These are phyloP conservation scores for Kwoniella dejecticola DNA, from an alignment of 768 basidiomycete genomes.

Conservation along the genomic window DNA sequence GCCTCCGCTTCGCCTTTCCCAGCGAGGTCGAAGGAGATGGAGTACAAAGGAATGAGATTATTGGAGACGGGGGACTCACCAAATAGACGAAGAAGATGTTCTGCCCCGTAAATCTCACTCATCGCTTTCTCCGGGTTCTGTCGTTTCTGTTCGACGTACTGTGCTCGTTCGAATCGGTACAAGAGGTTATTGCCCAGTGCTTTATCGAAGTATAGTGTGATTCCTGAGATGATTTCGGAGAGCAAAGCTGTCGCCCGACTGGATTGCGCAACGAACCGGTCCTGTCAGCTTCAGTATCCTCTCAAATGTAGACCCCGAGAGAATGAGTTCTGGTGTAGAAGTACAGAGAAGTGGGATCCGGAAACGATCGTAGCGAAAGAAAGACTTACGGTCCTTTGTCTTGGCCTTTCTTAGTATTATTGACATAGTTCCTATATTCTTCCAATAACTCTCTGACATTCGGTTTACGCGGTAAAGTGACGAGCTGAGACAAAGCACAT, in stretches of 20 bases:
- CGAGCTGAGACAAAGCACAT: constrained; percentile 63
- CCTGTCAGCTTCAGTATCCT: too few relatives aligned
- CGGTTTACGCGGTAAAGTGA: constrained; percentile 76
- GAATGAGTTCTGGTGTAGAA: too few relatives aligned
- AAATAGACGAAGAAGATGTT: constrained; percentile 87
- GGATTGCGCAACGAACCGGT: too few relatives aligned
- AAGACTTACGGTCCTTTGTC: constrained; percentile 44
- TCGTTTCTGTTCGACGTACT: constrained; percentile 79
- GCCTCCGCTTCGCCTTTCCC: too few relatives aligned
- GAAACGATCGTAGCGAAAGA: neutral
- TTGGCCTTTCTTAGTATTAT: constrained; percentile 41
- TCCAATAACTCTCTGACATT: constrained; percentile 74
- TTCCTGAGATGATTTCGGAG: constrained; percentile 78
- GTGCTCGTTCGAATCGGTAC: constrained; percentile 92
- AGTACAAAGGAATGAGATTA: too few relatives aligned
- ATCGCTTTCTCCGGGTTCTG: constrained; percentile 76
- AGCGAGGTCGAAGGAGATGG: too few relatives aligned
- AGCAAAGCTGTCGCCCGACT: constrained; percentile 71
- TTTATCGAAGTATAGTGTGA: constrained; percentile 90
- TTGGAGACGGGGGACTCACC: constrained; percentile 63
- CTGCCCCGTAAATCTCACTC: constrained; percentile 89
- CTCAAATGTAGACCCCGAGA: too few relatives aligned
- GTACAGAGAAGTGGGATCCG: too few relatives aligned
- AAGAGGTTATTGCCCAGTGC: constrained; percentile 79
- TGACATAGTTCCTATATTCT: constrained; percentile 68